Evolutionary conservation across 176 grass and related monocot species (phyloP).

Genomic region (Puccinellia tenuiflora): DNA sequence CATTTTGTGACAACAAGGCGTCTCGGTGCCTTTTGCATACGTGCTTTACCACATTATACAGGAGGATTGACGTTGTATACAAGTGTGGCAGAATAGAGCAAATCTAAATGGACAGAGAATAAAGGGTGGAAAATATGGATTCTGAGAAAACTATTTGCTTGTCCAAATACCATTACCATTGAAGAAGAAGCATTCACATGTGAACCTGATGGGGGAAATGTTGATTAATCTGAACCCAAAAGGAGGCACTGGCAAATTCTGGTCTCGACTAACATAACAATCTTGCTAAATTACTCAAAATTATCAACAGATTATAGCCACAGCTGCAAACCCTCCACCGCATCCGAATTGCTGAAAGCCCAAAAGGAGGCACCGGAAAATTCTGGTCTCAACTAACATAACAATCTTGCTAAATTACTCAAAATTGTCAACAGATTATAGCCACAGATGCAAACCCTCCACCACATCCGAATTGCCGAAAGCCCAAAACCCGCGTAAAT

Average conservation of each 20-base stretch:
- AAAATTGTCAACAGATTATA: conserved; percentile 11
- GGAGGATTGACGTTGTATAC: neutral
- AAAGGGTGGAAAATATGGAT: neutral
- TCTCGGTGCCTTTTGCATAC: neutral
- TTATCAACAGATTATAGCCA: conserved; percentile 12
- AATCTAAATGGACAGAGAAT: neutral
- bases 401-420: conserved; percentile 5
- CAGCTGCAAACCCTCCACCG: neutral
- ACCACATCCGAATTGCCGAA: neutral
- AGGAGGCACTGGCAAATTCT: neutral
- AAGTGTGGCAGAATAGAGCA: conserved; percentile 10
- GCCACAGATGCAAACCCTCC: neutral
- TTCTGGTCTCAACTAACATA: neutral
- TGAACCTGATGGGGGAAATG: neutral
- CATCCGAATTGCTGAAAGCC: conserved; percentile 4
- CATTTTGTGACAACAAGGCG: neutral
- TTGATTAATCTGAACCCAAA: neutral
- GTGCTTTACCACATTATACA: neutral
- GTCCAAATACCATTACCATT: neutral
- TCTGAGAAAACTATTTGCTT: neutral
- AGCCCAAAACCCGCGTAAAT: conserved; percentile 8
- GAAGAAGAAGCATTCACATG: neutral
- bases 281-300: conserved; percentile 8
- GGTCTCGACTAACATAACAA: neutral
- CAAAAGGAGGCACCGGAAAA: no score